Base-by-base conservation (phyloP, 176 grass and related monocot species). In the Melocanna baccifera region DNA sequence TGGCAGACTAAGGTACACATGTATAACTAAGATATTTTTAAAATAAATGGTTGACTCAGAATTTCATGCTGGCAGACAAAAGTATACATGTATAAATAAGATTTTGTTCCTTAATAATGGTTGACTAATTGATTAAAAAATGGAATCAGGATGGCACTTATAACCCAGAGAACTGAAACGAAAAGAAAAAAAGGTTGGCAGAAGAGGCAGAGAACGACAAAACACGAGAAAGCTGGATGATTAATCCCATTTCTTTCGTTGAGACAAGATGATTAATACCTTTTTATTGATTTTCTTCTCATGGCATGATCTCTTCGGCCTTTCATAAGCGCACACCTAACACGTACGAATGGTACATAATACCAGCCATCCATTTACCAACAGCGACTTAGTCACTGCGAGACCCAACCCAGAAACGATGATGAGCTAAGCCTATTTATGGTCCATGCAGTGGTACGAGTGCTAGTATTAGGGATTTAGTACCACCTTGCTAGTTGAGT, bases 141-240 rank as follows among this genome's bases (percentile, higher is more conserved):
- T 15, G 5, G 1, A 55, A 46, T 29, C 80, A 26, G 5, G 34
- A 29, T 70, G 36, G 23, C 58, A 61, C 11, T 12, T 28, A 61
- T 56, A 55, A 32, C 48, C 41, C 32, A 41, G 65, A 81, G 66
- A 81, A 57, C n/a, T 43, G 32, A 56, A 40, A 39, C 37, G 47
- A 26, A 69, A 68, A 55, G 28, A 40, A 13, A 39, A 25, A 55
- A 67, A 5, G 66, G 12, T 57, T 81, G 41, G 40, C 79, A 70
- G 48, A 20, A 70, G 23, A 81, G 23, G 22, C 52, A 70, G 65
- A 70, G 64, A 69, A 56, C n/a, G 65, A 81, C 65, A 28, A 43
- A 58, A 81, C 36, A 9, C 14, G 79, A 40, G n/a, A 81, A 81
- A 81, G 65, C 50, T 57, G 65, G 36, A 57, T 9, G 32, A n/a